Evolutionary conservation across 2,329 filamentous ascomycete genomes (phyloP).

Genomic region (Colletotrichum eremochloae): DNA sequence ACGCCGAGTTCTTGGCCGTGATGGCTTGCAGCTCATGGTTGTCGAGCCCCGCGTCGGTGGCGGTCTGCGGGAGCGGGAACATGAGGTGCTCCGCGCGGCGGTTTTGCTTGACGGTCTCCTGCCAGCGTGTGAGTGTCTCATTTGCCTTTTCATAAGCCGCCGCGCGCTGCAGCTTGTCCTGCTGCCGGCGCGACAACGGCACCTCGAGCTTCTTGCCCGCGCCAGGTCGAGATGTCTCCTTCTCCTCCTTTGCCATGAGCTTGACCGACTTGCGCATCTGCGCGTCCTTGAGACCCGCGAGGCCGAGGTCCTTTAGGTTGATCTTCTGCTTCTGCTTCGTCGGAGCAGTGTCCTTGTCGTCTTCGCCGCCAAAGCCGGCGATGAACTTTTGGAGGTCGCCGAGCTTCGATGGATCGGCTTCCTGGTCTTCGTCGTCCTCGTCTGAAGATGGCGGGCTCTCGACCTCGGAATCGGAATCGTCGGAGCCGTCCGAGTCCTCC

Average conservation of each 20-base stretch:
- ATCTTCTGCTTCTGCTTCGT: slow-evolving; percentile 67
- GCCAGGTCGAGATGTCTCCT: slow-evolving; percentile 58
- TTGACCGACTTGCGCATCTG: slow-evolving; percentile 85
- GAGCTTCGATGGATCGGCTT: slow-evolving; percentile 67
- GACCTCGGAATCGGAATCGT: slow-evolving; percentile 58
- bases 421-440: slow-evolving; percentile 63
- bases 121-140: slow-evolving; percentile 90
- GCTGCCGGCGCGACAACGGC: slow-evolving; percentile 86
- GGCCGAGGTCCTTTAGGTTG: slow-evolving; percentile 79
- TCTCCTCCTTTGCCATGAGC: slow-evolving; percentile 75
- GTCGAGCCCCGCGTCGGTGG: slow-evolving; percentile 70
- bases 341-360: slow-evolving; percentile 58
- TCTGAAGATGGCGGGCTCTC: slow-evolving; percentile 65
- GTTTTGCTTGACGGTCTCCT: slow-evolving; percentile 94
- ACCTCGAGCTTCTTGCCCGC: slow-evolving; percentile 79
- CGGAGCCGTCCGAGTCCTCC: slow-evolving; percentile 49
- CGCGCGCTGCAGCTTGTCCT: slow-evolving; percentile 84
- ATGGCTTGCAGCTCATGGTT: slow-evolving; percentile 76
- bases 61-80: slow-evolving; percentile 85
- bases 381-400: slow-evolving; percentile 78
- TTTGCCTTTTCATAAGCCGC: slow-evolving; percentile 93
- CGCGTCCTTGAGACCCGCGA: slow-evolving; percentile 79
- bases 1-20: slow-evolving; percentile 74
- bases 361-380: slow-evolving; percentile 74
- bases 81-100: slow-evolving; percentile 89